Evolutionary conservation across 192 early-diverging fungal species (phyloP).

Genomic region (Linderina pennispora): DNA sequence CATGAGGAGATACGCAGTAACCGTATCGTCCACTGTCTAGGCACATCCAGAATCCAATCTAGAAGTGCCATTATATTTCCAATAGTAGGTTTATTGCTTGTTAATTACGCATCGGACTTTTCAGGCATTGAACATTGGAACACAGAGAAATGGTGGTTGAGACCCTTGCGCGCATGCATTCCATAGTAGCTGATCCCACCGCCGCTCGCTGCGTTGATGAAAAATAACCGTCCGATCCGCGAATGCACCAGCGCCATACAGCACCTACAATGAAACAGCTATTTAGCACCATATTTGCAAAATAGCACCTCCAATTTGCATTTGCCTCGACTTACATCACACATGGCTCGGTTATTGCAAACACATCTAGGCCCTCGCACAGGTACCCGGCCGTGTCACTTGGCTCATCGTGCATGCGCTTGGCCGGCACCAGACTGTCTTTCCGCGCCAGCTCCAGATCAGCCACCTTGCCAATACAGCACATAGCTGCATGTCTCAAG

Average conservation of each 20-base stretch:
- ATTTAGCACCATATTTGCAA: no score
- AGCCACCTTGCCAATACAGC: conserved; percentile 64
- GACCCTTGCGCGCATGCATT: conserved; percentile 25
- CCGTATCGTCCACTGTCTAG: no score
- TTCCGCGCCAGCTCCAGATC: conserved; percentile 48
- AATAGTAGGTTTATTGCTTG: no score
- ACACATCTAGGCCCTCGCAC: conserved; percentile 79
- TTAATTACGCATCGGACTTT: no score
- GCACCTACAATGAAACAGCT: no score
- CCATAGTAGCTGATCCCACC: conserved; percentile 27
- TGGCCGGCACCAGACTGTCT: conserved; percentile 7
- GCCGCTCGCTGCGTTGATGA: conserved; percentile 2
- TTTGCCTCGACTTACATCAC: no score
- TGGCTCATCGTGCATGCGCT: conserved; percentile 12
- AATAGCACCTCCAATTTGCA: no score
- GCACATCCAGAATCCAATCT: no score
- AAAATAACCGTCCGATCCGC: conserved; percentile 83
- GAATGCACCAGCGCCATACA: conserved; percentile 94
- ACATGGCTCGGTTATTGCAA: conserved; percentile 79
- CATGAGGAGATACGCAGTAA: no score
- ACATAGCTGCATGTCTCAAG: conserved; percentile 74
- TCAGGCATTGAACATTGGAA: conserved; percentile 9
- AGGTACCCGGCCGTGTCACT: conserved; percentile 54
- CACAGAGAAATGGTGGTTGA: conserved; percentile 41
- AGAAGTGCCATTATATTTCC: no score